Percentiles rank a stretch among this genome's conserved stretches.
These are phyloP conservation scores for Arabidopsis hybrid DNA, from an alignment of 441 rosid species.

Conservation along the genomic window DNA sequence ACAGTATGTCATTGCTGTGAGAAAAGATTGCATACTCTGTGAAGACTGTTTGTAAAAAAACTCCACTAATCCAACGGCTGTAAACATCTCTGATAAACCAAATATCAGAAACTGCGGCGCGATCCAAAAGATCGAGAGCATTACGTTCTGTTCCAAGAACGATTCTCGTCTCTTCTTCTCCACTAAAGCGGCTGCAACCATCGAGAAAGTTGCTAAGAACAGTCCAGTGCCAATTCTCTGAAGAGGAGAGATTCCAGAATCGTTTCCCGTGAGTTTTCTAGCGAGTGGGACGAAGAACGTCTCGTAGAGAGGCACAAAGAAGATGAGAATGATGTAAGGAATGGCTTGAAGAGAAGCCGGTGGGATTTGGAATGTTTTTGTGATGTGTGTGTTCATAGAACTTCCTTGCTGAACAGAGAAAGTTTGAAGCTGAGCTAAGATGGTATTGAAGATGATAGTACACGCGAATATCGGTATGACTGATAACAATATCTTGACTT, in stretches of 20 bases:
- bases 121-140: constrained; percentile 68
- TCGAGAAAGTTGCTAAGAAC: constrained; percentile 65
- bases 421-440: constrained; percentile 79
- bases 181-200: constrained; percentile 68
- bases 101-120: constrained; percentile 71
- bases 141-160: constrained; percentile 40
- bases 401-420: constrained; percentile 79
- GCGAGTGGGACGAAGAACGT: constrained; percentile 55
- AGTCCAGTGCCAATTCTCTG: constrained; percentile 65
- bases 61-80: constrained; percentile 75
- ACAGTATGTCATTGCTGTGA: constrained; percentile 72
- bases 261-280: constrained; percentile 51
- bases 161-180: constrained; percentile 58
- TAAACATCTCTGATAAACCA: constrained; percentile 75
- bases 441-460: constrained; percentile 80
- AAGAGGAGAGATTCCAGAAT: constrained; percentile 68
- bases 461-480: constrained; percentile 69
- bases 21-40: constrained; percentile 66
- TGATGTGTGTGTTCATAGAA: constrained; percentile 61
- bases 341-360: constrained; percentile 81
- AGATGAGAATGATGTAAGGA: constrained; percentile 70
- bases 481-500: constrained; percentile 67
- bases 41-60: constrained; percentile 74
- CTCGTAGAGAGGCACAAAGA: constrained; percentile 71
- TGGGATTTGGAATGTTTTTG: constrained; percentile 56